These are phyloP conservation scores for Vitis hybrid DNA, from an alignment of 177 flowering plant genomes.

Conservation along the genomic window DNA sequence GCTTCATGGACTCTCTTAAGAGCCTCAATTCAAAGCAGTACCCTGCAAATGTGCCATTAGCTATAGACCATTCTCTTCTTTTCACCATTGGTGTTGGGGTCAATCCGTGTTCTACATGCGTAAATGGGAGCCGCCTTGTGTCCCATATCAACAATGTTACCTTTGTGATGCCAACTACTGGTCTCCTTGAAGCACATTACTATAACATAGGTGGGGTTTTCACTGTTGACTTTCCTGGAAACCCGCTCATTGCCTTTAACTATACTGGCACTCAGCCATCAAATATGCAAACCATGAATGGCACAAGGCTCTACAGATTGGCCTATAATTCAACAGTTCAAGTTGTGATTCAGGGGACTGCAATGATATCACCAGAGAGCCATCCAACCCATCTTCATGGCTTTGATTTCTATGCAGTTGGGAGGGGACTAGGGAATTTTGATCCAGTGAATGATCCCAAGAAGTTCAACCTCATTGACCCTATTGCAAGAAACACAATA, in stretches of 20 bases:
- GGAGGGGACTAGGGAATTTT: slow-evolving; percentile 43
- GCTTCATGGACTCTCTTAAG: slow-evolving; percentile 23
- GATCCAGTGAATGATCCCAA: slow-evolving; percentile 36
- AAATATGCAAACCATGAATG: slow-evolving; percentile 29
- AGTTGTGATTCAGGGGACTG: slow-evolving; percentile 45
- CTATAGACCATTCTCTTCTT: slow-evolving; percentile 32
- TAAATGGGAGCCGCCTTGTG: slow-evolving; percentile 33
- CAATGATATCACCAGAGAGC: slow-evolving; percentile 41
- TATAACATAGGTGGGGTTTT: slow-evolving; percentile 38
- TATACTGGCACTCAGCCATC: slow-evolving; percentile 34
- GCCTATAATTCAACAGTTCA: slow-evolving; percentile 41
- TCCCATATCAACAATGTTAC: slow-evolving; percentile 39
- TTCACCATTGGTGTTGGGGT: slow-evolving; percentile 40
- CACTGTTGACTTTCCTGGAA: slow-evolving; percentile 44
- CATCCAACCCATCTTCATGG: slow-evolving; percentile 56
- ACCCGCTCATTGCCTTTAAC: slow-evolving; percentile 28
- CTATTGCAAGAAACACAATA: slow-evolving; percentile 48
- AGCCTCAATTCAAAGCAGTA: slow-evolving; percentile 46
- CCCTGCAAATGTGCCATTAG: slow-evolving; percentile 44
- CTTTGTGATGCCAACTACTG: slow-evolving; percentile 42
- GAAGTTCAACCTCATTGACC: slow-evolving; percentile 48
- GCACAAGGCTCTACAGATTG: slow-evolving; percentile 40
- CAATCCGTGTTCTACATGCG: slow-evolving; percentile 41
- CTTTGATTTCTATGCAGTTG: slow-evolving; percentile 39
- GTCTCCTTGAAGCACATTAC: slow-evolving; percentile 50